Percentiles rank a stretch among this genome's conserved stretches.
These are phyloP conservation scores for Coemansia sp. DNA, from an alignment of 192 early-diverging fungal species.

Conservation along the genomic window DNA sequence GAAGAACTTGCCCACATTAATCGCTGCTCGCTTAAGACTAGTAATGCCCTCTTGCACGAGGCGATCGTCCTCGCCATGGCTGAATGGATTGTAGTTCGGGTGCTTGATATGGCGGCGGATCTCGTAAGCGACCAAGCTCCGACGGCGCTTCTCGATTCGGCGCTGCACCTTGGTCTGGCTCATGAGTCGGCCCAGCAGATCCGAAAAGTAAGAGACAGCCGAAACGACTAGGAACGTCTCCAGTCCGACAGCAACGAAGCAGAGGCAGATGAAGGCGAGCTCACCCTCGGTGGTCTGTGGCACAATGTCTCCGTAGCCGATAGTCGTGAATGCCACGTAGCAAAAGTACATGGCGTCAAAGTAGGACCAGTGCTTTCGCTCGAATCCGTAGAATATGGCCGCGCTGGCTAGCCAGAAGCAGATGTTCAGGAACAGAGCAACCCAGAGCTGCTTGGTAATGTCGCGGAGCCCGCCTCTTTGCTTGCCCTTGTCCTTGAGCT, in stretches of 20 bases:
- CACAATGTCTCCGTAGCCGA: conserved; percentile 51
- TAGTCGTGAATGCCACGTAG: conserved; percentile 55
- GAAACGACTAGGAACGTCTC: conserved; percentile 53
- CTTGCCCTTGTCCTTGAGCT: background rate
- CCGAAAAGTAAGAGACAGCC: conserved; percentile 42
- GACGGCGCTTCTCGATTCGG: conserved; percentile 40
- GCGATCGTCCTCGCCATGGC: conserved; percentile 34
- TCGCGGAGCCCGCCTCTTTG: conserved; percentile 2
- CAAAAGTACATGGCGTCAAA: conserved; percentile 55
- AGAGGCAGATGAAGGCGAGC: conserved; percentile 48
- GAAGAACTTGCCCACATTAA: conserved; percentile 16
- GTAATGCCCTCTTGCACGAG: conserved; percentile 22
- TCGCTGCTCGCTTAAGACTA: conserved; percentile 20
- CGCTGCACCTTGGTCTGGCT: conserved; percentile 37
- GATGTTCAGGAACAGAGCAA: conserved; percentile 34
- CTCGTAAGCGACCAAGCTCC: conserved; percentile 45
- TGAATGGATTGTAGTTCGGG: conserved; percentile 52
- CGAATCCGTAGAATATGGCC: conserved; percentile 37
- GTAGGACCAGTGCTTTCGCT: conserved; percentile 37
- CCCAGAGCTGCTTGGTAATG: conserved; percentile 39
- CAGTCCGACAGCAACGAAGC: conserved; percentile 49
- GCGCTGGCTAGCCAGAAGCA: conserved; percentile 43
- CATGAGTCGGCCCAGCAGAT: conserved; percentile 24
- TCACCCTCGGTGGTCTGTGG: conserved; percentile 37
- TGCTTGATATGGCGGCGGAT: conserved; percentile 55